Conservation (phyloP, 768 basidiomycete species). For the Podaxis sp. region DNA sequence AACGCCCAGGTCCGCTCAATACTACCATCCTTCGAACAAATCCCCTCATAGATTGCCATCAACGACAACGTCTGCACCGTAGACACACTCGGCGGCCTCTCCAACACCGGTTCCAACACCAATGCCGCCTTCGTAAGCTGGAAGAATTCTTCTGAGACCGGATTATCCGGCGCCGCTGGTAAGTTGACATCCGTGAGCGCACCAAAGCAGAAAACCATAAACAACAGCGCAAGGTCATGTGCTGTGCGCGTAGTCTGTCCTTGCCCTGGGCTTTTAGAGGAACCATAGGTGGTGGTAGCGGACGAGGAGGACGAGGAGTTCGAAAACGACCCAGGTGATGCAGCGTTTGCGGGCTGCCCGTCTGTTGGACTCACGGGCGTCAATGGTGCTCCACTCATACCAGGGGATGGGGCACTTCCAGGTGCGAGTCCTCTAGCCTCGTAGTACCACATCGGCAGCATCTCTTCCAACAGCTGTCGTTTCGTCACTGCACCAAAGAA, state of each 20-base stretch:
- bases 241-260: constrained; percentile 21
- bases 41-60: constrained; percentile 71
- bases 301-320: constrained; percentile 10
- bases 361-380: constrained; percentile 9
- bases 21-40: constrained; percentile 67
- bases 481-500: constrained; percentile 73
- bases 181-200: constrained; percentile 55
- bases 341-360: constrained; percentile 1
- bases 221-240: constrained; percentile 65
- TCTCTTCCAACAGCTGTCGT: constrained; percentile 61
- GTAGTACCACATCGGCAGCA: constrained; percentile 66
- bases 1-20: constrained; percentile 66
- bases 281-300: neutral
- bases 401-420: constrained; percentile 22
- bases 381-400: constrained; percentile 8
- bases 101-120: constrained; percentile 66
- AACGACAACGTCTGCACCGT: constrained; percentile 63
- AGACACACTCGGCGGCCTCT: constrained; percentile 68
- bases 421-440: constrained; percentile 32
- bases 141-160: constrained; percentile 53
- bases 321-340: constrained; percentile 13
- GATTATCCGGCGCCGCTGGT: constrained; percentile 52
- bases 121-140: constrained; percentile 64
- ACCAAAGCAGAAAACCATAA: constrained; percentile 63
- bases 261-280: too few species aligned